A percentile compares a stretch with the other conserved stretches of the same genome.
Evolutionary conservation across 495 filamentous ascomycete genomes (phyloP).

Genomic region (Lichina pygmaea): DNA sequence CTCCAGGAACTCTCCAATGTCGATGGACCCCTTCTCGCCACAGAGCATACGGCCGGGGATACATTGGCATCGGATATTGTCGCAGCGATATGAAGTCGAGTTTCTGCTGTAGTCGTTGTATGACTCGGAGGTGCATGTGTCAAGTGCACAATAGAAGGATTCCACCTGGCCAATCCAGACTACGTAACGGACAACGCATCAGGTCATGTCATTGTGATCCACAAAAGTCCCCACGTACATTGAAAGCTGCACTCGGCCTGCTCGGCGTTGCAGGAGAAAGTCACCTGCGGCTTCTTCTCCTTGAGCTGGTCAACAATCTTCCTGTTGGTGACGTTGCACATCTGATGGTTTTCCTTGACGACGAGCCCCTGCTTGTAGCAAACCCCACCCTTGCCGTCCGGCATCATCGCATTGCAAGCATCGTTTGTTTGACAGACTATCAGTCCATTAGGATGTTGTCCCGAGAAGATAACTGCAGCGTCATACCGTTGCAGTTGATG

Average conservation of each 20-base stretch:
- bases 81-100: conserved; percentile 56
- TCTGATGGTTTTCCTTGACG: conserved; percentile 84
- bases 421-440: conserved; percentile 52
- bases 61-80: conserved; percentile 64
- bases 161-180: conserved; percentile 86
- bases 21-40: conserved; percentile 69
- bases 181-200: conserved; percentile 22
- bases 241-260: conserved; percentile 68
- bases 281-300: conserved; percentile 65
- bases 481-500: conserved; percentile 64
- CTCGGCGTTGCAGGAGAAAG: conserved; percentile 67
- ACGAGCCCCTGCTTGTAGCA: conserved; percentile 81
- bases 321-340: conserved; percentile 88
- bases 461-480: not conserved
- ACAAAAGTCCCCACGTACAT: conserved; percentile 24
- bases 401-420: conserved; percentile 69
- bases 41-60: conserved; percentile 82
- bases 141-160: conserved; percentile 84
- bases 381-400: conserved; percentile 44
- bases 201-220: not conserved
- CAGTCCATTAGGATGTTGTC: not conserved
- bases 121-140: conserved; percentile 47
- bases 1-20: conserved; percentile 68
- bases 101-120: conserved; percentile 46
- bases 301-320: conserved; percentile 77